A percentile compares a stretch with the other conserved stretches of the same genome.
Conservation (phyloP, 1,139 yeast genomes). For the Tardiomyces digboiensis region DNA sequence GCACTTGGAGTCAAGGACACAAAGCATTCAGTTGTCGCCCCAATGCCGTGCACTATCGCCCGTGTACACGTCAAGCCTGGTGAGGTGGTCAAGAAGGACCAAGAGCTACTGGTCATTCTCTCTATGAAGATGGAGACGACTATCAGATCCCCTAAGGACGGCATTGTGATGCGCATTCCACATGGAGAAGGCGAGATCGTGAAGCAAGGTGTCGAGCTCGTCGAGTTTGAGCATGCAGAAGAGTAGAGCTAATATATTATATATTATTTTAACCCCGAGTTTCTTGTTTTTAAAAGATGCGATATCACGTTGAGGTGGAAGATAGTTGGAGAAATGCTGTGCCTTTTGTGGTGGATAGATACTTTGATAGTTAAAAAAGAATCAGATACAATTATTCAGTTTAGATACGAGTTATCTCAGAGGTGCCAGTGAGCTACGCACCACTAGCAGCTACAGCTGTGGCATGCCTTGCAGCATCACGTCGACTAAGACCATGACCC, state of each 20-base stretch:
- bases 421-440: too few relatives aligned
- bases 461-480: background rate
- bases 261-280: too few relatives aligned
- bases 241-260: too few relatives aligned
- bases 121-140: slow-evolving; percentile 19
- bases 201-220: slow-evolving; percentile 25
- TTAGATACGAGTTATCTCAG: too few relatives aligned
- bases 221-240: slow-evolving; percentile 23
- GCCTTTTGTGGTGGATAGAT: too few relatives aligned
- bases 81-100: slow-evolving; percentile 11
- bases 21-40: slow-evolving; percentile 23
- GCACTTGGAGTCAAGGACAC: slow-evolving; percentile 21
- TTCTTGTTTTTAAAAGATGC: too few relatives aligned
- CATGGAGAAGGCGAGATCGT: slow-evolving; percentile 24
- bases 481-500: background rate
- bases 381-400: too few relatives aligned
- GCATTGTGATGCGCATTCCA: slow-evolving; percentile 21
- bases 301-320: too few relatives aligned
- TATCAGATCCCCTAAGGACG: slow-evolving; percentile 13
- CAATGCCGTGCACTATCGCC: slow-evolving; percentile 29
- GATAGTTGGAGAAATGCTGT: too few relatives aligned
- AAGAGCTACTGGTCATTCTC: slow-evolving; percentile 13
- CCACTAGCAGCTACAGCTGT: too few relatives aligned
- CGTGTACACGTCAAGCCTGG: slow-evolving; percentile 15
- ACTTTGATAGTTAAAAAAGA: too few relatives aligned